These are phyloP conservation scores for Cercophora newfieldiana DNA, from an alignment of 495 filamentous ascomycete genomes.

Conservation along the genomic window DNA sequence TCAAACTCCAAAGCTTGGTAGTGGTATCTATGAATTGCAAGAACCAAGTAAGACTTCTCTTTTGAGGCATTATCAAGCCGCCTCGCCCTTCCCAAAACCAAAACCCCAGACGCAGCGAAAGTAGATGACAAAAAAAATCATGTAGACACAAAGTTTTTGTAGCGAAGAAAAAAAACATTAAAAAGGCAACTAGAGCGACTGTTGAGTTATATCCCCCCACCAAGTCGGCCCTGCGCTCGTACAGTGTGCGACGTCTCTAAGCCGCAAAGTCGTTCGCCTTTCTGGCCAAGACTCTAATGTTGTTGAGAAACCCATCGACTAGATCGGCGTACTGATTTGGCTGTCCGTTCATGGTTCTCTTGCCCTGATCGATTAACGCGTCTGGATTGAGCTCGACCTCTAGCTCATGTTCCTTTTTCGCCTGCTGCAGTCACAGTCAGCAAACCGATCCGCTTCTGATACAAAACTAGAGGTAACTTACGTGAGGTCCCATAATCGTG, in stretches of 20 bases:
- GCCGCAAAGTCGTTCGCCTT: slow-evolving; percentile 28
- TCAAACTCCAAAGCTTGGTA: background rate
- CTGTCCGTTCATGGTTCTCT: slow-evolving; percentile 54
- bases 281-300: slow-evolving; percentile 69
- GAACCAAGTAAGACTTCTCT: background rate
- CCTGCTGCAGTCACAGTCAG: slow-evolving; percentile 30
- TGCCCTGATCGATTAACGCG: slow-evolving; percentile 69
- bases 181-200: background rate
- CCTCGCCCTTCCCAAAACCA: background rate
- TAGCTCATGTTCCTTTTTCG: slow-evolving; percentile 79
- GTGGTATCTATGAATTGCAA: slow-evolving; percentile 5
- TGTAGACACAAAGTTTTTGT: background rate
- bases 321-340: slow-evolving; percentile 71
- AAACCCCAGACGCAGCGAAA: background rate
- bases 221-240: background rate
- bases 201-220: too few relatives aligned
- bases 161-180: background rate
- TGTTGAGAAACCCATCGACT: slow-evolving; percentile 81
- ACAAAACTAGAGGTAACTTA: slow-evolving; percentile 40
- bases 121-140: background rate
- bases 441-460: background rate
- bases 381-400: slow-evolving; percentile 77
- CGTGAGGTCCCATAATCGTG: slow-evolving; percentile 47
- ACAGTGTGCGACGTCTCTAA: too few relatives aligned
- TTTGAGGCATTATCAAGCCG: background rate